Evolutionary conservation across 2,329 filamentous ascomycete genomes (phyloP).

Genomic region (Fusarium hostae): DNA sequence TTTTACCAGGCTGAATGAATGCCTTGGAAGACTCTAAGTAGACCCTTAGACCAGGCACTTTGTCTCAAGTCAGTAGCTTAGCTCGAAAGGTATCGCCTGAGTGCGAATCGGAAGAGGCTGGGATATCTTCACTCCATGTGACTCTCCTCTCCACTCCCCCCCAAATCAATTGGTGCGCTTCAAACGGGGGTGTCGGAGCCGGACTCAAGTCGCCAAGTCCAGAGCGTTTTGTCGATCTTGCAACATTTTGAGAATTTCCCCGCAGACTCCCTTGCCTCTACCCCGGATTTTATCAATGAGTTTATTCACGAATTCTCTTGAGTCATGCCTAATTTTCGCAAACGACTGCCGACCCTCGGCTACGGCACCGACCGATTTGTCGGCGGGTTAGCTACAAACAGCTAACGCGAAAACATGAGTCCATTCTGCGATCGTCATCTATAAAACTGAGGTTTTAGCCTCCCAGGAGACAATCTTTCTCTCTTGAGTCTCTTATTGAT

Average conservation of each 20-base stretch:
- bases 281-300: constrained; percentile 19
- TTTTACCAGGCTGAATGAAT: not conserved
- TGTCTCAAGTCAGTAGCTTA: too few relatives aligned
- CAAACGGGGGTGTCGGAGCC: constrained; percentile 17
- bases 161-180: constrained; percentile 11
- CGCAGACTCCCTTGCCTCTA: constrained; percentile 17
- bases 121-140: not conserved
- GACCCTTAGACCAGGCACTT: too few relatives aligned
- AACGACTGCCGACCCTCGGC: not conserved
- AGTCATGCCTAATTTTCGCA: not conserved
- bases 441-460: not conserved
- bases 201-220: not conserved
- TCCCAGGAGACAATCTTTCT: not conserved
- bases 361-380: not conserved
- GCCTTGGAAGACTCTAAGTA: too few relatives aligned
- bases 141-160: not conserved
- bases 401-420: not conserved
- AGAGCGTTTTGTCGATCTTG: not conserved
- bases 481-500: not conserved
- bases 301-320: constrained; percentile 4
- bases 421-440: not conserved
- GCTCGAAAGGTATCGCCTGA: not conserved
- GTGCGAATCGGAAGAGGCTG: not conserved
- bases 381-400: not conserved
- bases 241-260: not conserved